Conservation (phyloP, 176 grass and related monocot species). For the Ensete ventricosum region DNA sequence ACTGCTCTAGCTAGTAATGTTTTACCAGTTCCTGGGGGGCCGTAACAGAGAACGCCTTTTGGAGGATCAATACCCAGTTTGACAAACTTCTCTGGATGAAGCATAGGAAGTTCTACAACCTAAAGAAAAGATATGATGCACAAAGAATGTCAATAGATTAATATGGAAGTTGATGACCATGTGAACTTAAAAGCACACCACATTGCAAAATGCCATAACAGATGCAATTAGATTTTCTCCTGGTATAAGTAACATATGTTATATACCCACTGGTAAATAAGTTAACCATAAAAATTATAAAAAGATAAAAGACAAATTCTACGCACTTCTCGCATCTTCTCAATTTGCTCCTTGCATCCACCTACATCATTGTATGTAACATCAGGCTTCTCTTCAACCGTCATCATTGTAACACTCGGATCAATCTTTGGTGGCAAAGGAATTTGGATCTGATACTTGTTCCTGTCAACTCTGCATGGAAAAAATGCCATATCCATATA, state of each 20-base stretch:
- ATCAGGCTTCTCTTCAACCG: not conserved
- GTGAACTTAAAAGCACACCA: not conserved
- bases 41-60: constrained; percentile 84
- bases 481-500: constrained; percentile 1
- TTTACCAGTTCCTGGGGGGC: constrained; percentile 85
- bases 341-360: constrained; percentile 79
- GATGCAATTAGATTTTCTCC: not conserved
- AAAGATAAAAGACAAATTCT: not conserved
- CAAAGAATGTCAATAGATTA: not conserved
- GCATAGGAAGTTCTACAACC: constrained; percentile 96
- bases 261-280: not conserved
- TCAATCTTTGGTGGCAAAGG: constrained; percentile 60
- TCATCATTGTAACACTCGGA: not conserved
- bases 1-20: constrained; percentile 92
- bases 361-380: not conserved
- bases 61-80: constrained; percentile 92
- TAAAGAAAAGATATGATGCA: not conserved
- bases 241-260: not conserved
- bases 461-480: constrained; percentile 70
- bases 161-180: not conserved
- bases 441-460: constrained; percentile 94
- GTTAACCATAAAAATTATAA: not conserved
- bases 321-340: not conserved
- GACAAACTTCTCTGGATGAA: constrained; percentile 96
- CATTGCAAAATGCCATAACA: not conserved